Conservation (phyloP, 257 asterid genomes). For the Galeopsis tetrahit region DNA sequence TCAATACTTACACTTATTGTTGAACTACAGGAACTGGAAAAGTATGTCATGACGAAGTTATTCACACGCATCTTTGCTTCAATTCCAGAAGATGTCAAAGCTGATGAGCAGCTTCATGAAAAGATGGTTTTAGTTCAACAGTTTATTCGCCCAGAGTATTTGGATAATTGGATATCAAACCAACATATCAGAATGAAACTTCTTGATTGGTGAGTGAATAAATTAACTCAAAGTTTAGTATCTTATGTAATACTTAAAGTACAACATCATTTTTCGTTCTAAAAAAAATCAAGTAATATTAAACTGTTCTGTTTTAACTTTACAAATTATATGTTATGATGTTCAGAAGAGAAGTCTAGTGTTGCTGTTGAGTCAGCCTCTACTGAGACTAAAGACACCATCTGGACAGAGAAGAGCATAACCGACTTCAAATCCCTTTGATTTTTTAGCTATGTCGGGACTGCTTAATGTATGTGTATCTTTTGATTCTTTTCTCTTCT, state of each 20-base stretch:
- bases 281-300: background rate
- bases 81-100: slow-evolving; percentile 81
- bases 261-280: background rate
- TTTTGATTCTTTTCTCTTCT: background rate
- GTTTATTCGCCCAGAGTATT: slow-evolving; percentile 83
- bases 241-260: no score
- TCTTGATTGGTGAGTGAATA: slow-evolving; percentile 82
- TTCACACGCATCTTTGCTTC: slow-evolving; percentile 79
- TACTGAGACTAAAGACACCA: slow-evolving; percentile 43
- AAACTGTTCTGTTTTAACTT: slow-evolving; percentile 17
- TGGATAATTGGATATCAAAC: slow-evolving; percentile 88
- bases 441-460: slow-evolving; percentile 85
- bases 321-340: slow-evolving; percentile 16
- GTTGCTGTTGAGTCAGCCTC: slow-evolving; percentile 49
- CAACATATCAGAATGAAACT: slow-evolving; percentile 73
- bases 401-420: slow-evolving; percentile 57
- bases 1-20: slow-evolving; percentile 35
- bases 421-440: slow-evolving; percentile 66
- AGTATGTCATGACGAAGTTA: slow-evolving; percentile 91
- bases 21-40: slow-evolving; percentile 79
- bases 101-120: slow-evolving; percentile 72
- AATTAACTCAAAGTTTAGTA: slow-evolving; percentile 8
- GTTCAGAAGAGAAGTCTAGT: slow-evolving; percentile 61
- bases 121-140: slow-evolving; percentile 85
- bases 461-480: slow-evolving; percentile 64